Evolutionary conservation across 2,329 filamentous ascomycete species (phyloP).

Genomic region (Albifimbria verrucaria): DNA sequence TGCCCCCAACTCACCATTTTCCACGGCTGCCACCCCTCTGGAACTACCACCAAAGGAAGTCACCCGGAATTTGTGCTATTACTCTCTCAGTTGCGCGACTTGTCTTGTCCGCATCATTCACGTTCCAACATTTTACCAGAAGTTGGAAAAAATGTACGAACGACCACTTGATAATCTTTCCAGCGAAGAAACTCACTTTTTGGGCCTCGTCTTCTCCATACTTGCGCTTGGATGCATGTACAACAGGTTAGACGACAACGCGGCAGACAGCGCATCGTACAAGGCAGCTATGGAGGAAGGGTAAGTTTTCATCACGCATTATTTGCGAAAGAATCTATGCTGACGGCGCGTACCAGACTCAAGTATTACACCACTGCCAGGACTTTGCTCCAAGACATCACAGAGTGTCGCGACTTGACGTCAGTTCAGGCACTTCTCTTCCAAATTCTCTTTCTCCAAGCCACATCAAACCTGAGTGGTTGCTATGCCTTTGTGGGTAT

Average conservation of each 20-base stretch:
- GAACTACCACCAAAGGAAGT: slow-evolving; percentile 67
- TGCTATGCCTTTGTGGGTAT: slow-evolving; percentile 81
- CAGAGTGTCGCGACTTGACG: slow-evolving; percentile 68
- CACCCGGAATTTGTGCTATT: slow-evolving; percentile 51
- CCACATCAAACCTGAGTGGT: slow-evolving; percentile 72
- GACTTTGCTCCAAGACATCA: slow-evolving; percentile 61
- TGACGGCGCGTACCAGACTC: slow-evolving; percentile 45
- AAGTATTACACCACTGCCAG: slow-evolving; percentile 72
- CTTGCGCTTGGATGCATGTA: slow-evolving; percentile 74
- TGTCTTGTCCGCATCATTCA: slow-evolving; percentile 70
- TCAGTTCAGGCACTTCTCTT: slow-evolving; percentile 75
- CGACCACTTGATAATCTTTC: slow-evolving; percentile 59
- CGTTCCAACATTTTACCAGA: slow-evolving; percentile 74
- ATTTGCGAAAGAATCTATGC: neutral
- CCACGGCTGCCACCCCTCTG: slow-evolving; percentile 48
- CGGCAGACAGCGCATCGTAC: slow-evolving; percentile 46
- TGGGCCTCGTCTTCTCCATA: slow-evolving; percentile 69
- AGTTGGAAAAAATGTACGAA: slow-evolving; percentile 75
- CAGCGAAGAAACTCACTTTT: slow-evolving; percentile 62
- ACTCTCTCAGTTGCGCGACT: slow-evolving; percentile 54
- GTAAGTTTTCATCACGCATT: slow-evolving; percentile 29
- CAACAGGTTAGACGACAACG: slow-evolving; percentile 51
- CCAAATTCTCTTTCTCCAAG: slow-evolving; percentile 78
- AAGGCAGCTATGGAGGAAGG: slow-evolving; percentile 53
- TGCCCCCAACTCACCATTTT: slow-evolving; percentile 60